Conservation (phyloP, 2,329 filamentous ascomycete genomes). For the Fusarium dlaminii region DNA sequence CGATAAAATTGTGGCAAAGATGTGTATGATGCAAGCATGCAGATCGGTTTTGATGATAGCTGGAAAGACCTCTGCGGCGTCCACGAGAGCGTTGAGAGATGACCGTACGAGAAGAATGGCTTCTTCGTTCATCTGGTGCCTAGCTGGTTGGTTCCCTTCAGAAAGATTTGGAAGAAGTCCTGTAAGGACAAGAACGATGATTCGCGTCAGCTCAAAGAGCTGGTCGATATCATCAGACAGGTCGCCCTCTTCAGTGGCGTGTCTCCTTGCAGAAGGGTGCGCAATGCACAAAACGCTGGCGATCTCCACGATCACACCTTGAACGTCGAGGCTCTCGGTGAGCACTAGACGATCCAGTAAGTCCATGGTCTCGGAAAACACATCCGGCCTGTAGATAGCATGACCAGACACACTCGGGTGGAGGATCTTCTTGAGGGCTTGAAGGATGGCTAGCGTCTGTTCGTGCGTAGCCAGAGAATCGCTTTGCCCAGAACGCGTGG, state of each 20-base stretch:
- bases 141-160: constrained; percentile 70
- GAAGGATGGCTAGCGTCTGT: constrained; percentile 87
- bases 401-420: constrained; percentile 94
- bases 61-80: constrained; percentile 95
- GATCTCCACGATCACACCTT: constrained; percentile 93
- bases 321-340: constrained; percentile 88
- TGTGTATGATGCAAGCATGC: constrained; percentile 95
- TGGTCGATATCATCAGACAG: constrained; percentile 98
- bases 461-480: constrained; percentile 72
- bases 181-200: constrained; percentile 92
- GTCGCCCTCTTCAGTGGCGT: constrained; percentile 71
- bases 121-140: constrained; percentile 87
- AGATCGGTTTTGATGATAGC: constrained; percentile 96
- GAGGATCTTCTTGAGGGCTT: constrained; percentile 92
- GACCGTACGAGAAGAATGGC: constrained; percentile 81
- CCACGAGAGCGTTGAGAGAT: constrained; percentile 87
- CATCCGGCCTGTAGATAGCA: constrained; percentile 93
- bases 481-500: constrained; percentile 71
- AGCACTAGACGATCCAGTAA: constrained; percentile 90
- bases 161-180: constrained; percentile 86
- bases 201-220: constrained; percentile 93
- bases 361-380: constrained; percentile 98
- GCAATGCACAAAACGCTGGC: constrained; percentile 88
- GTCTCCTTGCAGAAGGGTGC: constrained; percentile 82
- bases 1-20: constrained; percentile 91